phyloP scores from a whole-genome alignment of 108 stramenopile species.

The Skeletonema potamos region DNA sequence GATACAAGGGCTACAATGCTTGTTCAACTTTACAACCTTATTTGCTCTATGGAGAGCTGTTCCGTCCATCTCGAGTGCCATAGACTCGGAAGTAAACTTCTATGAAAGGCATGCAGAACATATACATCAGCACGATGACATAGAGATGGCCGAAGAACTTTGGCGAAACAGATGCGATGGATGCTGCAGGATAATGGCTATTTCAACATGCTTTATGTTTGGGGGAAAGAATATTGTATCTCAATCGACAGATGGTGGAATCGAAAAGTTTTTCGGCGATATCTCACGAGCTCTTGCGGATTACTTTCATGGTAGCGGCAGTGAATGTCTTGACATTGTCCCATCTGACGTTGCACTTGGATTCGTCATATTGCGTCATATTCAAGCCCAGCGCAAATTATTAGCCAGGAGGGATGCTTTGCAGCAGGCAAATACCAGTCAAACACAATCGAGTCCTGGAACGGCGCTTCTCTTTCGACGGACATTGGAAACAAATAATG shows the following conservation, averaged over 20 bases:
- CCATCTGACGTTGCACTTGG: constrained; percentile 81
- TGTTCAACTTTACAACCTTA: constrained; percentile 17
- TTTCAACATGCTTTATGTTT: constrained; percentile 83
- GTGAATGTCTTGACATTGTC: constrained; percentile 64
- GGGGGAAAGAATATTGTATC: constrained; percentile 74
- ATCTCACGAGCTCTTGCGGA: constrained; percentile 79
- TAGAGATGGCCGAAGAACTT: constrained; percentile 52
- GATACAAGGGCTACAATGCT: constrained; percentile 18
- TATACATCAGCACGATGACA: constrained; percentile 22
- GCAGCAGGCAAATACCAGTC: constrained; percentile 7
- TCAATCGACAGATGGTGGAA: constrained; percentile 30
- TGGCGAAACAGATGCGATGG: constrained; percentile 76
- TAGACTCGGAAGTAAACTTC: neutral
- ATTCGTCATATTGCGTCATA: constrained; percentile 69
- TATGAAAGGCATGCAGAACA: constrained; percentile 27
- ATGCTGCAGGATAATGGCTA: constrained; percentile 62
- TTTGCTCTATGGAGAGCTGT: constrained; percentile 11
- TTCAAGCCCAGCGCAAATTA: constrained; percentile 69
- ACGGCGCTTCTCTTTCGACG: constrained; percentile 38
- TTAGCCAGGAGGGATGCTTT: constrained; percentile 47
- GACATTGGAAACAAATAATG: neutral
- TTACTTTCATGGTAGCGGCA: constrained; percentile 55
- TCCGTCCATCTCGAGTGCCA: neutral
- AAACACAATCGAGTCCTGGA: neutral
- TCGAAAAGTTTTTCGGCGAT: constrained; percentile 55